Evolutionary conservation across 768 basidiomycete species (phyloP).

Genomic region (Kwoniella dejecticola): DNA sequence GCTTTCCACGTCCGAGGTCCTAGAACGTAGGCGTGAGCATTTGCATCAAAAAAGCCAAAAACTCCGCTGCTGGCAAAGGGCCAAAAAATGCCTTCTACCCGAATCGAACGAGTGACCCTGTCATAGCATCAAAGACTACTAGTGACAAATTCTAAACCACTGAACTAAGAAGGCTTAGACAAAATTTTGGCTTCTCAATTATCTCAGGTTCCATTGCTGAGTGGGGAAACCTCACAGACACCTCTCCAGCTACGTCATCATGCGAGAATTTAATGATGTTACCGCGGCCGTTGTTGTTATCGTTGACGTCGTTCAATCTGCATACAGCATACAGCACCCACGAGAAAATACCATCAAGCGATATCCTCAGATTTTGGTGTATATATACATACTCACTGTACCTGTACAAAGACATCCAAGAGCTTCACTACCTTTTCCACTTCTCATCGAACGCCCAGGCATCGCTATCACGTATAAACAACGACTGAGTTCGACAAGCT

Average conservation of each 20-base stretch:
- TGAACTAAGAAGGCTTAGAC: slow-evolving; percentile 14
- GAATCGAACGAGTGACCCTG: slow-evolving; percentile 17
- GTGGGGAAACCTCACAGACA: background rate
- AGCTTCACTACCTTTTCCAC: too few species aligned
- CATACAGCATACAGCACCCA: background rate
- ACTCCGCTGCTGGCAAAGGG: too few species aligned
- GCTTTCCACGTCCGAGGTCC: too few species aligned
- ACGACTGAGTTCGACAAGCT: too few species aligned
- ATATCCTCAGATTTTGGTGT: background rate
- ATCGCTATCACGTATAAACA: too few species aligned
- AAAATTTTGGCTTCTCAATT: background rate
- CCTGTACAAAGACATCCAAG: too few species aligned
- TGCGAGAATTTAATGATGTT: background rate
- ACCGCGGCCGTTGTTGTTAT: slow-evolving; percentile 6
- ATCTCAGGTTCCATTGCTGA: background rate
- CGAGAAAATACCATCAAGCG: background rate
- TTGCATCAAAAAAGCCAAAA: too few species aligned
- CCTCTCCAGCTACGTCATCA: background rate
- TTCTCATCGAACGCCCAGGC: too few species aligned
- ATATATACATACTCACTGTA: background rate
- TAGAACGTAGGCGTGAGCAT: too few species aligned
- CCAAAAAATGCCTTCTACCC: slow-evolving; percentile 8
- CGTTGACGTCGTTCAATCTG: slow-evolving; percentile 5
- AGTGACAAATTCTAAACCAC: slow-evolving; percentile 17
- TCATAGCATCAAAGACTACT: slow-evolving; percentile 13